Evolutionary conservation across 352 stramenopile genomes (phyloP).

Genomic region (Globisporangium perplexum): DNA sequence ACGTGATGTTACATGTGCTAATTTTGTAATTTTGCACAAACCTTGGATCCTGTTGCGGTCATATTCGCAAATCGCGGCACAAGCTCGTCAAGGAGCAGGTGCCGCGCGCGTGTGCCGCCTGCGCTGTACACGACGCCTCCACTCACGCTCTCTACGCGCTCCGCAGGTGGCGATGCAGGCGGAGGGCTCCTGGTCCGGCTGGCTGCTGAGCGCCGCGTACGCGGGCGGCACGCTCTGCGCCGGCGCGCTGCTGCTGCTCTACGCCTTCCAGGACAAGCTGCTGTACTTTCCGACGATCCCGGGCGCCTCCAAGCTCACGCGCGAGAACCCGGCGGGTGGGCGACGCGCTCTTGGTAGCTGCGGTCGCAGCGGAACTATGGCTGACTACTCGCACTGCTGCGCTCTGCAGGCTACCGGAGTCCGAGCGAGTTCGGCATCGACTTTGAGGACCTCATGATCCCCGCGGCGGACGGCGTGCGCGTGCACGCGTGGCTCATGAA

Average conservation of each 20-base stretch:
- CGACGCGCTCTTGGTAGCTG: background rate
- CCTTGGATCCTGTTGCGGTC: too few species aligned
- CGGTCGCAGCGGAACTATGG: too few species aligned
- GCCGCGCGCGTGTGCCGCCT: too few species aligned
- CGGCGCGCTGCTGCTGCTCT: slow-evolving; percentile 63
- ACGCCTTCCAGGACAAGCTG: slow-evolving; percentile 77
- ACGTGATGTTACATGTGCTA: background rate
- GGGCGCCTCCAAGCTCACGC: slow-evolving; percentile 70
- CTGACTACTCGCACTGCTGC: too few species aligned
- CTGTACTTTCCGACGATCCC: slow-evolving; percentile 82
- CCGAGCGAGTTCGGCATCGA: slow-evolving; percentile 84
- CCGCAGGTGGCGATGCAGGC: slow-evolving; percentile 18
- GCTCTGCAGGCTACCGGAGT: slow-evolving; percentile 74
- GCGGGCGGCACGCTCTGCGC: slow-evolving; percentile 52
- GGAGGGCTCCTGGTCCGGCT: slow-evolving; percentile 42
- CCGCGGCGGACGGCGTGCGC: slow-evolving; percentile 69
- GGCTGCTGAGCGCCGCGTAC: slow-evolving; percentile 60
- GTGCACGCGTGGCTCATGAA: slow-evolving; percentile 93
- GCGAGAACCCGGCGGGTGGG: slow-evolving; percentile 68
- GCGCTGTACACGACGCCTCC: background rate
- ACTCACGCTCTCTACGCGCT: background rate
- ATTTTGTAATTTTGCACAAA: too few species aligned
- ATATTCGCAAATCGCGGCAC: too few species aligned
- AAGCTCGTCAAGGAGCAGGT: background rate
- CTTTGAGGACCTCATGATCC: slow-evolving; percentile 89